Evolutionary conservation across 495 filamentous ascomycete genomes (phyloP), one percentile per base, ranked within the genome.

Genomic region (Talaromyces adpressus): DNA sequence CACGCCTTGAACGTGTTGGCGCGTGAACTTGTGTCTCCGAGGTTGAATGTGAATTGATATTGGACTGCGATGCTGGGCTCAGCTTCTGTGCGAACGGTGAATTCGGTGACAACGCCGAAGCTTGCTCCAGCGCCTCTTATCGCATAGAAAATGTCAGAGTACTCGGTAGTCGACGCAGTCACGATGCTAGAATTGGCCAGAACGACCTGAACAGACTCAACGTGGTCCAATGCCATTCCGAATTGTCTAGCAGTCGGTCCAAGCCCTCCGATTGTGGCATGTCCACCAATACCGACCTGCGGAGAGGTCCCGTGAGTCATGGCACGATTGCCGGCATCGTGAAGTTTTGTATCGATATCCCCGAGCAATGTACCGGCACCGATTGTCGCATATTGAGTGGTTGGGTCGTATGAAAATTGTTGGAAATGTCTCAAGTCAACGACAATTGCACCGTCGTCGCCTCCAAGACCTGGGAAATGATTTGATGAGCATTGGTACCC

Each of bases 231-330:
- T 3, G 85, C 77, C 0, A 84, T 71, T 39, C 87, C 87, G 81
- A 82, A 87, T 34, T 78, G 75, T 22, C 86, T 78, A 14, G 82
- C 84, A 23, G 72, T 72, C 53, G 78, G 75, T 6, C 87, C 87
- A 65, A 78, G 87, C 20, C 87, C 87, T 32, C 87, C 87, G 63
- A 89, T 85, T 7, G 84, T 84, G 52, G 82, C 79, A 72, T 91
- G 88, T 11, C 89, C 88, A 36, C 82, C 86, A 34, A 90, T 82
- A 30, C 88, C 89, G 45, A 87, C 83, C 27, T 71, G 75, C 54
- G 86, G 80, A 64, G 82, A 86, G 16, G 82, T 84, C 27, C 84
- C 86, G 64, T 87, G 87, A 5, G 86, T 75, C 2, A 91, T 77
- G 29, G 87, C 89, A 12, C 87, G 77, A 39, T 82, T 74, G 0